These are phyloP conservation scores for Dovyalis caffra DNA, from an alignment of 345 rosid species.

Conservation along the genomic window DNA sequence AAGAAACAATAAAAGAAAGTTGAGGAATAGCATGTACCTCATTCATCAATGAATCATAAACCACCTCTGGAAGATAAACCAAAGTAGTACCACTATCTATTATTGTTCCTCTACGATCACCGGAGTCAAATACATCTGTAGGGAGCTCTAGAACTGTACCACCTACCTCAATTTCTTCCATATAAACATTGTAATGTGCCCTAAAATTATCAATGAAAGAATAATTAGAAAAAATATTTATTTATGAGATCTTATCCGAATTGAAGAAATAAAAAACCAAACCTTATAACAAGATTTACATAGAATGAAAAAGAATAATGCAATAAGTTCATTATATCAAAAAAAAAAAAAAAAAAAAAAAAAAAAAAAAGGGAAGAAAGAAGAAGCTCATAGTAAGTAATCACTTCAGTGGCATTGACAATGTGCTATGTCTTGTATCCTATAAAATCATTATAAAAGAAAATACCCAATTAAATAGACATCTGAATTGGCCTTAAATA, in stretches of 20 bases:
- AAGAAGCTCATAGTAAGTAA: neutral
- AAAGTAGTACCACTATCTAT: conserved; percentile 95
- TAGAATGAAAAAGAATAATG: neutral
- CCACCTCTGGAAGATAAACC: conserved; percentile 65
- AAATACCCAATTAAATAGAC: neutral
- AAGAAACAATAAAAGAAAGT: neutral
- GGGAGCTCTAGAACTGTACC: conserved; percentile 51
- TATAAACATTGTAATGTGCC: conserved; percentile 77
- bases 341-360: too few relatives aligned
- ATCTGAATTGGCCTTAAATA: neutral
- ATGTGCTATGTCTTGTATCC: neutral
- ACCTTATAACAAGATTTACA: neutral
- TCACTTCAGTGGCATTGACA: neutral
- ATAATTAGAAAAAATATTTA: conserved; percentile 17
- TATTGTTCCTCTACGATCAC: conserved; percentile 56
- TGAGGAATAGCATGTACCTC: conserved; percentile 34
- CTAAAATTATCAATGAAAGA: conserved; percentile 38
- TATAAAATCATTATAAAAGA: neutral
- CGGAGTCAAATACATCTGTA: conserved; percentile 45
- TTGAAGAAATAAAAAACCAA: conserved; percentile 8
- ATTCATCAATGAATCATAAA: conserved; percentile 51
- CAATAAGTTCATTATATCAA: too few relatives aligned
- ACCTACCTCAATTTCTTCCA: conserved; percentile 74
- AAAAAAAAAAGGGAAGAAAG: too few relatives aligned
- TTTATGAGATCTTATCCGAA: conserved; percentile 5